These are phyloP conservation scores for Penicillium daleae DNA, from an alignment of 495 filamentous ascomycete genomes.

Conservation along the genomic window DNA sequence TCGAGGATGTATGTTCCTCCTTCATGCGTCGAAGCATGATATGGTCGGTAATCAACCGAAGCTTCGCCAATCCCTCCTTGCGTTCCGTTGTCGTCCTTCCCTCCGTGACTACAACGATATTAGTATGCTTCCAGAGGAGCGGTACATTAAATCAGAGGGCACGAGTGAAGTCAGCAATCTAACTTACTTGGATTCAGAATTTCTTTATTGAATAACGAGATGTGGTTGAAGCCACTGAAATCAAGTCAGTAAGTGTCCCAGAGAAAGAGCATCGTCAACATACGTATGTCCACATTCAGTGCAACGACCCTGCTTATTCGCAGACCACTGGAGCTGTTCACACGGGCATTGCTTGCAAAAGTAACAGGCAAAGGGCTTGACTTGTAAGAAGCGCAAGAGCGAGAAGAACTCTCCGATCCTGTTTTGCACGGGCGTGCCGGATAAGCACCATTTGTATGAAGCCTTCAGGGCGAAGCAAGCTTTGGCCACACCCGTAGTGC, in stretches of 20 bases:
- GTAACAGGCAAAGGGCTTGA: conserved; percentile 87
- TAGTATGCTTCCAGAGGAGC: not conserved
- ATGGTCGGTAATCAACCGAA: conserved; percentile 81
- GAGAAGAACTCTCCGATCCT: conserved; percentile 98
- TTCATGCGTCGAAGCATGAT: conserved; percentile 96
- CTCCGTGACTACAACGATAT: conserved; percentile 47
- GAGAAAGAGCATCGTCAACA: conserved; percentile 13
- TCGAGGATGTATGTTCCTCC: conserved; percentile 83
- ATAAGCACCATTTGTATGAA: conserved; percentile 91
- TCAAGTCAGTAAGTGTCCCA: conserved; percentile 15
- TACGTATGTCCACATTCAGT: conserved; percentile 62
- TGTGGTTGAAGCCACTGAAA: conserved; percentile 75
- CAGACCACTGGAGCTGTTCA: conserved; percentile 79
- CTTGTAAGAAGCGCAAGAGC: conserved; percentile 84
- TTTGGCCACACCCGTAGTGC: conserved; percentile 86
- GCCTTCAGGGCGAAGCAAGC: conserved; percentile 89
- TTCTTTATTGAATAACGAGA: conserved; percentile 95
- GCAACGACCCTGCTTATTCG: conserved; percentile 69
- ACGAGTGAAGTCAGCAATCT: too few relatives aligned
- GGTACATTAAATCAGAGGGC: too few relatives aligned
- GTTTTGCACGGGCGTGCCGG: conserved; percentile 93
- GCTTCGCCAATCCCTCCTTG: conserved; percentile 71
- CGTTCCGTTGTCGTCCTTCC: conserved; percentile 53
- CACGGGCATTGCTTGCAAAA: conserved; percentile 87
- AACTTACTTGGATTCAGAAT: conserved; percentile 76